phyloP scores from a whole-genome alignment of 305 asterid species.

The Fraxinus sp. region DNA sequence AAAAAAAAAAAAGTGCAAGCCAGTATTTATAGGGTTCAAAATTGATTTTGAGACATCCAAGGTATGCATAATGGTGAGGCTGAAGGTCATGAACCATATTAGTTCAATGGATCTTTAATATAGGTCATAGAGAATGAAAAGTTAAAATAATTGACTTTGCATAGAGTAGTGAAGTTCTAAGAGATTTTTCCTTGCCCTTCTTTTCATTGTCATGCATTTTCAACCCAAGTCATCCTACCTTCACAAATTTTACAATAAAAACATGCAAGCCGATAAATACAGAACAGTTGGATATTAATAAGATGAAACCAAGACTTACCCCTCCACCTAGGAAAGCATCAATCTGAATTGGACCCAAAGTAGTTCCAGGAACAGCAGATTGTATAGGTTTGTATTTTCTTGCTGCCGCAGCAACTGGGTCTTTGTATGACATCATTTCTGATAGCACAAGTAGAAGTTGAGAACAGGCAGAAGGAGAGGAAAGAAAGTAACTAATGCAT shows the following conservation, averaged over 20 bases:
- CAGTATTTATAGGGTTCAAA: neutral
- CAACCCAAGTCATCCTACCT: slow-evolving; percentile 5
- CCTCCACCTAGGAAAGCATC: no score
- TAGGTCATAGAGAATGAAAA: slow-evolving; percentile 1
- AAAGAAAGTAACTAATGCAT: slow-evolving; percentile 4
- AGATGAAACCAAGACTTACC: slow-evolving; percentile 19
- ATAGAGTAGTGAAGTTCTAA: neutral
- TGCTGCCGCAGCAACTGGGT: slow-evolving; percentile 89
- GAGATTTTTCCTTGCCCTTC: neutral
- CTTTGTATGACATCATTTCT: slow-evolving; percentile 88
- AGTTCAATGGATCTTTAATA: neutral
- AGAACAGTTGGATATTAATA: neutral
- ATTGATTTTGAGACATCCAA: neutral
- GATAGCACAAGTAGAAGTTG: slow-evolving; percentile 29
- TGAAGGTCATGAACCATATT: neutral
- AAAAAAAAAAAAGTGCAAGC: neutral
- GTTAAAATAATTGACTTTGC: neutral
- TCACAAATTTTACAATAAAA: neutral
- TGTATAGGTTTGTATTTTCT: slow-evolving; percentile 88
- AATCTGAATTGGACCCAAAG: slow-evolving; percentile 19
- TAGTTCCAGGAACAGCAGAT: slow-evolving; percentile 99
- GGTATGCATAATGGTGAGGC: neutral
- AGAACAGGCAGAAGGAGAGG: slow-evolving; percentile 15
- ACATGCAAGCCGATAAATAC: neutral
- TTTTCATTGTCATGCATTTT: slow-evolving; percentile 1